Evolutionary conservation across 176 grass and related monocot species (phyloP).

Genomic region (Carex littledalei): DNA sequence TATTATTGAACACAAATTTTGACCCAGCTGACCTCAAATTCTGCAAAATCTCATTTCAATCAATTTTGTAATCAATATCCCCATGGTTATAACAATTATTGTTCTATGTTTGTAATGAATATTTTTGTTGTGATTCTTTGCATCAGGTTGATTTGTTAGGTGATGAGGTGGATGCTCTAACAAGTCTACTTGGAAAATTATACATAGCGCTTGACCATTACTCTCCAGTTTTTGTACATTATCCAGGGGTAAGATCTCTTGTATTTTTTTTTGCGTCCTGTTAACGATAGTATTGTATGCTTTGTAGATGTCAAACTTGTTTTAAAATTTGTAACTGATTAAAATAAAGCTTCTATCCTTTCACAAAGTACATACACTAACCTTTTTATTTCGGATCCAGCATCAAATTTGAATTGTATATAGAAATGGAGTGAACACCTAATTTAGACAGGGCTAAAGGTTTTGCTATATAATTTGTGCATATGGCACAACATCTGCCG

Average conservation of each 20-base stretch:
- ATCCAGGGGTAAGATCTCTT: slow-evolving; percentile 58
- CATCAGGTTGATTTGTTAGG: slow-evolving; percentile 80
- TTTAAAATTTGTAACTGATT: background rate
- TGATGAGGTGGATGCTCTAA: slow-evolving; percentile 72
- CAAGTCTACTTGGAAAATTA: slow-evolving; percentile 61
- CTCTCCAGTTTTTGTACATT: slow-evolving; percentile 82
- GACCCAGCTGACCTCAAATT: background rate
- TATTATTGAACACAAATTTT: background rate
- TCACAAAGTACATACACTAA: background rate
- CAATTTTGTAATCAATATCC: background rate
- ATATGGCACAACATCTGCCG: background rate
- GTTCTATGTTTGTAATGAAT: background rate
- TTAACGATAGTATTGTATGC: background rate
- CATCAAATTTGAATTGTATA: background rate
- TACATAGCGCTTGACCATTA: slow-evolving; percentile 91
- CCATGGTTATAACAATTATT: background rate
- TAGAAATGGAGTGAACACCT: background rate
- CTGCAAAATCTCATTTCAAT: background rate
- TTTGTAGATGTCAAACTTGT: background rate
- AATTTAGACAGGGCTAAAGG: background rate
- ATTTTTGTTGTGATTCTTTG: slow-evolving; percentile 1
- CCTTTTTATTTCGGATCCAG: background rate
- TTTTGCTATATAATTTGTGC: background rate
- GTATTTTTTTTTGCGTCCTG: background rate
- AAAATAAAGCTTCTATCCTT: background rate